Evolutionary conservation across 2,329 filamentous ascomycete species (phyloP), one percentile per base, ranked within the genome.

Genomic region (Cladobotryum mycophilum): DNA sequence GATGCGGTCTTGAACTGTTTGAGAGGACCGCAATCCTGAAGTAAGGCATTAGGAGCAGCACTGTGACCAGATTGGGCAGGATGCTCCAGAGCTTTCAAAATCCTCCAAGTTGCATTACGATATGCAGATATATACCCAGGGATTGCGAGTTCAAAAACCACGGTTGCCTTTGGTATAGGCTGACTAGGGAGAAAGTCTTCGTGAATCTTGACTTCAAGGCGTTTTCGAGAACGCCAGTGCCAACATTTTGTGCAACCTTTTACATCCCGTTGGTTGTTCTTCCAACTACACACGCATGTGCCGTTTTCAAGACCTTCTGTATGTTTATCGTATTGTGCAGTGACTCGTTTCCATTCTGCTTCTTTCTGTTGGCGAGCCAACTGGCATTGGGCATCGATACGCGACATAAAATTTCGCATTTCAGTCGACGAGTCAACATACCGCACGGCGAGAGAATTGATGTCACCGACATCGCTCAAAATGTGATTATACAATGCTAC

Each of bases 131-230:
- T 73, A 49, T 71, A 84, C 0, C 63, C 58, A 0, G 68, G 67
- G 0, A 77, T 74, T 45, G 72, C 48, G 63, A 81, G 20, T 64
- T 67, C 22, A n/a, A 70, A 68, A 15, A 84, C 74, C 0, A 84
- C 76, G 0, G 71, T 78, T 3, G 57, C 66, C 2, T 55, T 54
- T 0, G 56, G 55, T 0, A 51, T 35, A 4, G 55, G 49, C 0
- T 49, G 13, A 18, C 60, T 62, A 1, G 60, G 62, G 5, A 64
- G 57, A 13, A 59, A 60, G 6, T 57, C 57, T 36, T 64, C 61
- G 18, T 64, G 60, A 2, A 45, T 33, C 1, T 18, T 11, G 11
- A 64, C 56, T 18, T 33, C 45, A 4, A 64, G 38, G 9, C 41
- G 35, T 1, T 55, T 58, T 7, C 60, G 53, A 4, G 12, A 8